phyloP scores from a whole-genome alignment of 192 early-diverging fungal species.

The Coemansia sp. region DNA sequence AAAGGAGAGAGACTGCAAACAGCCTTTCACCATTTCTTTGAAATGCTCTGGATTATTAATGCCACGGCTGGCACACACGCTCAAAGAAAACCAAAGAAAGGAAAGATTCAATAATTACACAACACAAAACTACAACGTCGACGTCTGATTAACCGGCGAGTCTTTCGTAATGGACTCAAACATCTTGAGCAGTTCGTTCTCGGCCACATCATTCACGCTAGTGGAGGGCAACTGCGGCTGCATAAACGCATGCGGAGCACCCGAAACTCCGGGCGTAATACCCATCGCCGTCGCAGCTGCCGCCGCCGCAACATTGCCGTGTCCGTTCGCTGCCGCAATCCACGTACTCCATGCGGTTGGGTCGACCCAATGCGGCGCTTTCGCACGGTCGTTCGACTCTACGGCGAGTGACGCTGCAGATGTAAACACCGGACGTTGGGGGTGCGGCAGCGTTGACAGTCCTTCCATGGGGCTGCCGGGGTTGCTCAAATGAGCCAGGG shows the following conservation, averaged over 20 bases:
- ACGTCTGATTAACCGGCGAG: constrained; percentile 3
- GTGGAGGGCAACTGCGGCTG: constrained; percentile 6
- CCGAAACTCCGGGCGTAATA: constrained; percentile 43
- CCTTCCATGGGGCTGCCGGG: constrained; percentile 37
- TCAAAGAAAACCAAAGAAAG: background rate
- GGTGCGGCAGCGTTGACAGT: constrained; percentile 24
- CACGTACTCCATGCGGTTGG: constrained; percentile 35
- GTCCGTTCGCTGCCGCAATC: constrained; percentile 51
- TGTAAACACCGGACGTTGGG: constrained; percentile 4
- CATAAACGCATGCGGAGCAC: constrained; percentile 30
- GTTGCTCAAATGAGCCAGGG: constrained; percentile 18
- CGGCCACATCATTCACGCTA: background rate
- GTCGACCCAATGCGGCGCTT: constrained; percentile 51
- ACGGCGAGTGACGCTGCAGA: background rate
- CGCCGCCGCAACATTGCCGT: constrained; percentile 24
- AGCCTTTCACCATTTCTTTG: too few relatives aligned
- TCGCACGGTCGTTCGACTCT: constrained; percentile 13
- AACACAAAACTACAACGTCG: background rate
- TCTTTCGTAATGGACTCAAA: constrained; percentile 34
- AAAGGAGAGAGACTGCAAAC: too few relatives aligned
- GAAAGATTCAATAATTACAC: background rate
- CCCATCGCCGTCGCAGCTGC: constrained; percentile 51
- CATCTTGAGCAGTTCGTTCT: constrained; percentile 47
- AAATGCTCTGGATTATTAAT: too few relatives aligned
- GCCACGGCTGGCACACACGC: too few relatives aligned